phyloP scores from a whole-genome alignment of 192 early-diverging fungal genomes.

The Coemansia javaensis region DNA sequence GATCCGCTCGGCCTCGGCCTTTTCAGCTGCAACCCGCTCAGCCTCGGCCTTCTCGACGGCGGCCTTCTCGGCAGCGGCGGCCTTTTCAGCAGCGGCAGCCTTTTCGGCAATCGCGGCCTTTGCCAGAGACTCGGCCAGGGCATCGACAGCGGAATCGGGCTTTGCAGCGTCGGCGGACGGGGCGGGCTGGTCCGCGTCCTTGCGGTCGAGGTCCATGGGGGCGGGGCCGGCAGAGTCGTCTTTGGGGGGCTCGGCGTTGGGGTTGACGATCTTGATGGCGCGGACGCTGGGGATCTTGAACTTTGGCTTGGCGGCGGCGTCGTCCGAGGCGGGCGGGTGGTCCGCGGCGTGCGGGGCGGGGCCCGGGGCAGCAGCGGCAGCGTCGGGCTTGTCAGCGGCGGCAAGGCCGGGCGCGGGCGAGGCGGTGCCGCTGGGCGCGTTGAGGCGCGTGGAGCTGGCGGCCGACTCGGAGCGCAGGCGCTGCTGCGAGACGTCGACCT shows the following conservation, averaged over 20 bases:
- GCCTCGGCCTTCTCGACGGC: constrained; percentile 11
- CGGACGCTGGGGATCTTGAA: constrained; percentile 44
- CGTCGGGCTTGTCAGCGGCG: constrained; percentile 17
- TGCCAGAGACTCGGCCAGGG: constrained; percentile 17
- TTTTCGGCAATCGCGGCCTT: constrained; percentile 10
- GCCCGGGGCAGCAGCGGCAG: constrained; percentile 11
- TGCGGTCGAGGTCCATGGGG: too few species aligned
- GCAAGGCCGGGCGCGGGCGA: constrained; percentile 33
- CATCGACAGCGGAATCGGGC: constrained; percentile 9
- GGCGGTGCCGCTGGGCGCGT: constrained; percentile 35
- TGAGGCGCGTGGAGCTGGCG: constrained; percentile 36
- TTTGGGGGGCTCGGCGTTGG: constrained; percentile 26
- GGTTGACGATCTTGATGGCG: constrained; percentile 49
- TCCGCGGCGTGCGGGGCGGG: too few species aligned
- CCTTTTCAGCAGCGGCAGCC: not conserved
- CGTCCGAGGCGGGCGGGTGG: constrained; percentile 20
- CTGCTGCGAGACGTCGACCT: constrained; percentile 56
- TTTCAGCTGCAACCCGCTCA: constrained; percentile 33
- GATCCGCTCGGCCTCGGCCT: not conserved
- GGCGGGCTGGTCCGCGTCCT: constrained; percentile 12
- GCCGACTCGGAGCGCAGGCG: constrained; percentile 36
- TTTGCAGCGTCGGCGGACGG: constrained; percentile 12
- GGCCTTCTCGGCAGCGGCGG: not conserved
- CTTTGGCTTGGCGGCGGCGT: constrained; percentile 25
- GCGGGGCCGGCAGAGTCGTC: constrained; percentile 6